Evolutionary conservation across 2,329 filamentous ascomycete species (phyloP), one percentile per base, ranked within the genome.

Genomic region (Lasiodiplodia citricola): DNA sequence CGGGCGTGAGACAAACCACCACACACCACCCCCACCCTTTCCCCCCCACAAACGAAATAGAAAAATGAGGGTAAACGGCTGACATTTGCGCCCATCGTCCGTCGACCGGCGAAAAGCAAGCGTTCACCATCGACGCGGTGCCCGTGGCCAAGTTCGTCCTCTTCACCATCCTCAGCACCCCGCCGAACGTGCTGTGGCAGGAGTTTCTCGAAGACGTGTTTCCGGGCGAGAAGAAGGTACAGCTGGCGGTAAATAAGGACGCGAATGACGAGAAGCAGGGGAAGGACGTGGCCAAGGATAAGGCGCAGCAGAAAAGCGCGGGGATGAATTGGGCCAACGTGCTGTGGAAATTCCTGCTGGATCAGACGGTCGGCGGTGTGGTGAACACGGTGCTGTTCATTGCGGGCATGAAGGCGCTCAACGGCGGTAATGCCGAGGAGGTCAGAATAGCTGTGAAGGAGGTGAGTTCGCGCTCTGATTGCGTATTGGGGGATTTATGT

Each of bases 101-200:
- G 21, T 21, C 3, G 21, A 14, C 4, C 37, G 8, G 35, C 21
- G 41, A 68, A 70, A 70, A 92, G 90, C 83, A 80, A 65, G 80
- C 87, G 13, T 85, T 92, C 65, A 79, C 82, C 28, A 82, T 96
- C 73, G 87, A 94, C 79, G 85, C 86, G 80, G 80, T 86, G 5
- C 88, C 91, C 4, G 84, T 97, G 54, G 81, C 94, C 73, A 92
- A 94, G 77, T 97, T 96, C 80, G 81, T 92, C 64, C 75, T 93
- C 66, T 97, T 91, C 83, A 87, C 90, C 72, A 76, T 92, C 41
- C 76, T 97, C 69, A 90, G 86, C 79, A 91, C 90, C 51, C 93
- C 94, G 2, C 92, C 92, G 55, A 97, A 97, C 80, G 92, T 93
- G 76, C 77, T 92, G 74, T 97, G 93, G 94, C 94, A 97, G 84